Percentiles rank a stretch among this genome's conserved stretches.
Conservation (phyloP, 768 basidiomycete genomes). For the Boletus sp. region DNA sequence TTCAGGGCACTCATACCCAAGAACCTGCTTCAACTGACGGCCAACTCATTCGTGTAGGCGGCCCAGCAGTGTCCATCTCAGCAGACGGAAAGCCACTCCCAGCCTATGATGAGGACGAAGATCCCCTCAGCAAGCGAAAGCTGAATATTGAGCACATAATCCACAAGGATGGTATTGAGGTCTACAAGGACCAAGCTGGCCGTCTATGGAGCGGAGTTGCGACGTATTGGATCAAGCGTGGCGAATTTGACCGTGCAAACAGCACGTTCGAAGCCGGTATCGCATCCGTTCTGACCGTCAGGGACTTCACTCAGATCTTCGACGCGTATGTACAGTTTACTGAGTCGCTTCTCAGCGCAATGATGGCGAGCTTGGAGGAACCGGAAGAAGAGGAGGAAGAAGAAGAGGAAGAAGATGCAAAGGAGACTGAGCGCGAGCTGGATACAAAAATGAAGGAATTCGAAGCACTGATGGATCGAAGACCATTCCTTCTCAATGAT, state of each 20-base stretch:
- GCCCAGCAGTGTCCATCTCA: conserved; percentile 55
- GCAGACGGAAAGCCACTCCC: conserved; percentile 49
- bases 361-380: conserved; percentile 84
- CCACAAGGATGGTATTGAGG: conserved; percentile 75
- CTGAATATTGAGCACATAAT: conserved; percentile 89
- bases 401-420: conserved; percentile 48
- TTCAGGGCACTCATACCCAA: conserved; percentile 26
- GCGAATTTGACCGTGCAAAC: conserved; percentile 89
- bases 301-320: conserved; percentile 98
- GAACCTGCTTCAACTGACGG: conserved; percentile 53
- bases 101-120: conserved; percentile 79
- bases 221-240: conserved; percentile 98
- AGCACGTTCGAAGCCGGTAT: conserved; percentile 87
- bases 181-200: conserved; percentile 97
- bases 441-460: conserved; percentile 90
- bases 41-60: conserved; percentile 68
- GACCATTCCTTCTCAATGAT: conserved; percentile 96
- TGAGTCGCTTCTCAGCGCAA: conserved; percentile 81
- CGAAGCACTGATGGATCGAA: conserved; percentile 89
- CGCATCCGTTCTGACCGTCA: conserved; percentile 80
- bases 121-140: conserved; percentile 64
- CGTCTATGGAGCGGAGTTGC: conserved; percentile 94
- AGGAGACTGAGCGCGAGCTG: conserved; percentile 78
- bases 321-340: conserved; percentile 95
- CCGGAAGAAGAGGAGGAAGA: conserved; percentile 79